A percentile compares a stretch with the other conserved stretches of the same genome.
Evolutionary conservation across 2,329 filamentous ascomycete genomes (phyloP).

Genomic region (Purpureocillium lavendulum): DNA sequence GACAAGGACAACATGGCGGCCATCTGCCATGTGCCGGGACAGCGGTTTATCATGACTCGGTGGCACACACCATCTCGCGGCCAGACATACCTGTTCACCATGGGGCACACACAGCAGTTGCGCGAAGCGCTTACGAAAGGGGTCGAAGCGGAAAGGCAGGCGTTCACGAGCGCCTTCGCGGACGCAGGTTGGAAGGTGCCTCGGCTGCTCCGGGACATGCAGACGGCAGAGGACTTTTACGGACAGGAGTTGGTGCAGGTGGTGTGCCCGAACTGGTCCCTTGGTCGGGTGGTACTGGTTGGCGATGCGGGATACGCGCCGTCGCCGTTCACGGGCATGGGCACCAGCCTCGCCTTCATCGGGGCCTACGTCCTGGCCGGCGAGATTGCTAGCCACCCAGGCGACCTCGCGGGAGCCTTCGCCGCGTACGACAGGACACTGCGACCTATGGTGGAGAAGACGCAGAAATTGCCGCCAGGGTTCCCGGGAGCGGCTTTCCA

Average conservation of each 20-base stretch:
- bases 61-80: conserved; percentile 13
- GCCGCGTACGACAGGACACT: conserved; percentile 30
- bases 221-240: conserved; percentile 33
- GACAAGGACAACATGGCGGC: conserved; percentile 13
- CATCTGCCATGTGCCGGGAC: conserved; percentile 22
- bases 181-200: conserved; percentile 37
- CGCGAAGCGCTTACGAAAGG: conserved; percentile 13
- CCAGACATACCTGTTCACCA: conserved; percentile 15
- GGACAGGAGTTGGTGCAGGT: conserved; percentile 33
- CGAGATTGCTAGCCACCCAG: conserved; percentile 21
- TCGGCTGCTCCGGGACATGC: conserved; percentile 26
- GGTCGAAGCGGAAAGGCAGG: conserved; percentile 25
- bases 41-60: conserved; percentile 23
- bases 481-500: conserved; percentile 17
- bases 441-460: conserved; percentile 27
- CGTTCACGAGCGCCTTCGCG: conserved; percentile 28
- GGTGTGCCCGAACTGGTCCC: conserved; percentile 23
- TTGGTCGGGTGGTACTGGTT: conserved; percentile 30
- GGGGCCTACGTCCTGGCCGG: conserved; percentile 44
- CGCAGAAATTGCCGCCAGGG: conserved; percentile 24
- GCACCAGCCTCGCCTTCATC: conserved; percentile 34
- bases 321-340: conserved; percentile 37
- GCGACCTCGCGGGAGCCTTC: conserved; percentile 19
- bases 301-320: conserved; percentile 42
- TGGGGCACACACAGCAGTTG: conserved; percentile 19